phyloP scores from a whole-genome alignment of 2,329 filamentous ascomycete species.

The Pseudocercospora pini-densiflorae region DNA sequence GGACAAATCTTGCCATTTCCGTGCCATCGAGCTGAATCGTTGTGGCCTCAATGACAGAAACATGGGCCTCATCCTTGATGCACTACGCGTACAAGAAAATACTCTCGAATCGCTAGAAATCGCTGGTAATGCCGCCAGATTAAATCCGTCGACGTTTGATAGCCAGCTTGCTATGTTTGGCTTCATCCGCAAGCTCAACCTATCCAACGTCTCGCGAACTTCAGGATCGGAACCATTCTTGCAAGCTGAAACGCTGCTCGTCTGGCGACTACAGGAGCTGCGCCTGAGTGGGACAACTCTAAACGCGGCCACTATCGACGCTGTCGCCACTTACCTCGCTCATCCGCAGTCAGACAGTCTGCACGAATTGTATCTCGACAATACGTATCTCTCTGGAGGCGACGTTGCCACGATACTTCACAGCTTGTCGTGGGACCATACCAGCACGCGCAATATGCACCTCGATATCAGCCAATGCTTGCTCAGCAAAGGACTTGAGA shows the following conservation, averaged over 20 bases:
- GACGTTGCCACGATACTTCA: slow-evolving; percentile 69
- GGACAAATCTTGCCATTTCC: slow-evolving; percentile 66
- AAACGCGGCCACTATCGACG: slow-evolving; percentile 67
- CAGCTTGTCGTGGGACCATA: slow-evolving; percentile 59
- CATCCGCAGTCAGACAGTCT: slow-evolving; percentile 60
- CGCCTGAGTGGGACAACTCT: slow-evolving; percentile 65
- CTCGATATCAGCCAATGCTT: slow-evolving; percentile 69
- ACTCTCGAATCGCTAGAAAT: slow-evolving; percentile 71
- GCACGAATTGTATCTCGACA: slow-evolving; percentile 66
- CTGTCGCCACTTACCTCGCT: slow-evolving; percentile 64
- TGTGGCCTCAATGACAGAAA: slow-evolving; percentile 64
- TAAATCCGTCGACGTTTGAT: slow-evolving; percentile 68
- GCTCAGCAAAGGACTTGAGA: slow-evolving; percentile 57
- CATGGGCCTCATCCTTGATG: slow-evolving; percentile 66
- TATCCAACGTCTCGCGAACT: slow-evolving; percentile 68
- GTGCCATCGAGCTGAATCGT: slow-evolving; percentile 69
- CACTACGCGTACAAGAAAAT: slow-evolving; percentile 66
- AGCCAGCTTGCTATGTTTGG: slow-evolving; percentile 69
- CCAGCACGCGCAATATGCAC: slow-evolving; percentile 60
- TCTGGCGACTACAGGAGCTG: slow-evolving; percentile 70
- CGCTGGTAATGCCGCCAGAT: slow-evolving; percentile 67
- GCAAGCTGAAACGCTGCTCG: slow-evolving; percentile 66
- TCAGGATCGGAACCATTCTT: slow-evolving; percentile 68
- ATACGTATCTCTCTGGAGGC: slow-evolving; percentile 67
- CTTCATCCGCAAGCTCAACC: slow-evolving; percentile 67